A percentile compares a stretch with the other conserved stretches of the same genome.
Conservation (phyloP, 2,329 filamentous ascomycete species). For the Fusarium udum region DNA sequence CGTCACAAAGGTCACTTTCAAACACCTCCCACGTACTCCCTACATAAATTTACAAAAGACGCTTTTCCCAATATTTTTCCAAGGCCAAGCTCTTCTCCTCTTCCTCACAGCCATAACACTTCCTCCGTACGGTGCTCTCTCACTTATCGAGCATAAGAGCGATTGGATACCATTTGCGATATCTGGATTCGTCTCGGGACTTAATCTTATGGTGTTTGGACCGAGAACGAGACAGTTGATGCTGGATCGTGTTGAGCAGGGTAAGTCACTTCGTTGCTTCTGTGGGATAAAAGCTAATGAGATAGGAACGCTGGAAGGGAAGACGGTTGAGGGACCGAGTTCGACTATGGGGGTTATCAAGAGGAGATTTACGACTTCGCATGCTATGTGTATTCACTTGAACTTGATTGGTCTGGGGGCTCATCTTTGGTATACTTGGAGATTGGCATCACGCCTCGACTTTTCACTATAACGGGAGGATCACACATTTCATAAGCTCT, state of each 20-base stretch:
- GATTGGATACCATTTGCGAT: conserved; percentile 50
- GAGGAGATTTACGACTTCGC: conserved; percentile 47
- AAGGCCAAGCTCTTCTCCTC: conserved; percentile 48
- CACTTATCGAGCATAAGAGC: conserved; percentile 42
- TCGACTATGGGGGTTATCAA: conserved; percentile 35
- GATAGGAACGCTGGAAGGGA: conserved; percentile 24
- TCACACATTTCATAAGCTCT: background rate
- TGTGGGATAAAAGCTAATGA: background rate
- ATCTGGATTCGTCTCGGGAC: conserved; percentile 42
- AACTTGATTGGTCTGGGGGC: conserved; percentile 50
- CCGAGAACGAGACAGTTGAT: conserved; percentile 47
- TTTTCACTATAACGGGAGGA: background rate
- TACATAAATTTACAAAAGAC: conserved; percentile 53
- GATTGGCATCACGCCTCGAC: conserved; percentile 37
- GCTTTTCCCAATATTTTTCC: conserved; percentile 55
- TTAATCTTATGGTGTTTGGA: conserved; percentile 52
- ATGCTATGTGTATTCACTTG: conserved; percentile 56
- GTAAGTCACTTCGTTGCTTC: background rate
- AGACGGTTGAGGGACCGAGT: conserved; percentile 15
- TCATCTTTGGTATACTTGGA: conserved; percentile 46
- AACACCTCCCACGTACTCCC: conserved; percentile 47
- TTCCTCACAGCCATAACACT: conserved; percentile 48
- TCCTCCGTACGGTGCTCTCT: conserved; percentile 45
- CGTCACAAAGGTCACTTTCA: conserved; percentile 49
- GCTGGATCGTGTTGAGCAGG: conserved; percentile 41